phyloP scores from a whole-genome alignment of 192 early-diverging fungal genomes.

The Podila verticillata region DNA sequence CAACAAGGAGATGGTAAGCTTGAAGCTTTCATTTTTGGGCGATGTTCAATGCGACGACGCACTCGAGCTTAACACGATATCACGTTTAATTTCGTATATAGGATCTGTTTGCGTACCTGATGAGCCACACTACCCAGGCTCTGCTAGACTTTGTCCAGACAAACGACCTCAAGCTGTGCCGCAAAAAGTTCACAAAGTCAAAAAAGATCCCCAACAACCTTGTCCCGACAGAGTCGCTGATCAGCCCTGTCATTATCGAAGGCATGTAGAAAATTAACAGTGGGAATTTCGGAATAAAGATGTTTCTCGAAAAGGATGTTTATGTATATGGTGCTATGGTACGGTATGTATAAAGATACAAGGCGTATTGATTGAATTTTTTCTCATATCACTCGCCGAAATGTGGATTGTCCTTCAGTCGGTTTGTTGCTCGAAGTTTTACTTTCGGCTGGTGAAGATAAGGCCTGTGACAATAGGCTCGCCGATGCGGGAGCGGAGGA shows the following conservation, averaged over 20 bases:
- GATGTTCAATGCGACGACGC: neutral
- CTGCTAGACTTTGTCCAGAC: conserved; percentile 62
- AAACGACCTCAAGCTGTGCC: conserved; percentile 61
- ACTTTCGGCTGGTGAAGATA: conserved; percentile 22
- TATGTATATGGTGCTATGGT: neutral
- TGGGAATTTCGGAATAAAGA: neutral
- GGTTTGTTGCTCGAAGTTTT: neutral
- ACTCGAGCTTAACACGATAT: neutral
- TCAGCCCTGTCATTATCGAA: conserved; percentile 47
- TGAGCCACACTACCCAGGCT: conserved; percentile 62
- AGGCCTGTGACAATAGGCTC: conserved; percentile 8
- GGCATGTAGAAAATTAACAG: conserved; percentile 13
- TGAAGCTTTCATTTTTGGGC: neutral
- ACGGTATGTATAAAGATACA: neutral
- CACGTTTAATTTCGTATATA: conserved; percentile 5
- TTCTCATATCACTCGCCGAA: neutral
- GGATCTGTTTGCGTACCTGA: conserved; percentile 64
- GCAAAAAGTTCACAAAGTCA: conserved; percentile 63
- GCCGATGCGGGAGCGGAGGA: conserved; percentile 21
- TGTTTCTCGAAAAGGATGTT: neutral
- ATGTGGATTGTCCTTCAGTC: neutral
- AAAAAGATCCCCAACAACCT: conserved; percentile 66
- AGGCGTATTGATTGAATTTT: neutral
- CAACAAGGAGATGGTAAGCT: conserved; percentile 64
- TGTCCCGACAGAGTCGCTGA: conserved; percentile 43